Percentiles rank a stretch among this genome's conserved stretches.
These are phyloP conservation scores for Aechmea fasciata DNA, from an alignment of 176 grass and related monocot genomes.

Conservation along the genomic window DNA sequence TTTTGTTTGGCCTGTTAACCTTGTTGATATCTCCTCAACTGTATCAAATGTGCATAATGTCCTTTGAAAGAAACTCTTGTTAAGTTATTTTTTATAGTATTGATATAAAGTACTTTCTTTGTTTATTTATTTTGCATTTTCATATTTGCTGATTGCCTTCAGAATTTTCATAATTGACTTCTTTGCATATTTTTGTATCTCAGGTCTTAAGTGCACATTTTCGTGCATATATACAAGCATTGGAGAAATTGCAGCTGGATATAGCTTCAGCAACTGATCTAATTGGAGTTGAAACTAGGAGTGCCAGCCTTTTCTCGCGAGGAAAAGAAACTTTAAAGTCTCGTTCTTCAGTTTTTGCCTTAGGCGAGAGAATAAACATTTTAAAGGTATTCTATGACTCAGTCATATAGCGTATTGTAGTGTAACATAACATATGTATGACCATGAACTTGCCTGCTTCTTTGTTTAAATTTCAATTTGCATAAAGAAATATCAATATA, in stretches of 20 bases:
- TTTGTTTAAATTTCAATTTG: too few species aligned
- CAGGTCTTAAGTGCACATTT: conserved; percentile 98
- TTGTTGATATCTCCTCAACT: too few species aligned
- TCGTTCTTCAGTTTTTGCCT: conserved; percentile 92
- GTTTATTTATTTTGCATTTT: background rate
- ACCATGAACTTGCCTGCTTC: too few species aligned
- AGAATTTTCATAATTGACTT: conserved; percentile 10
- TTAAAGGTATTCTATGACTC: conserved; percentile 50
- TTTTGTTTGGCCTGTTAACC: too few species aligned
- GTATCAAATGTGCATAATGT: too few species aligned
- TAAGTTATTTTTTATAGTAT: background rate
- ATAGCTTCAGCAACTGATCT: conserved; percentile 93
- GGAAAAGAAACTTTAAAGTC: conserved; percentile 84
- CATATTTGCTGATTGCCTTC: background rate
- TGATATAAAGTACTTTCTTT: background rate
- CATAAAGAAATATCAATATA: too few species aligned
- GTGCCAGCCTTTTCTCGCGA: conserved; percentile 74
- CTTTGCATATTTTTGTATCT: conserved; percentile 4
- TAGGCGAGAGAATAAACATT: conserved; percentile 92
- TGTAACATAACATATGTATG: too few species aligned
- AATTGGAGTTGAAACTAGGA: conserved; percentile 95
- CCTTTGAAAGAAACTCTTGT: too few species aligned
- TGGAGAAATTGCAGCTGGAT: conserved; percentile 91
- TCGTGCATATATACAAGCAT: conserved; percentile 89
- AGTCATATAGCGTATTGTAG: too few species aligned